These are phyloP conservation scores for Hypericum perforatum DNA, from an alignment of 345 rosid species.

Conservation along the genomic window DNA sequence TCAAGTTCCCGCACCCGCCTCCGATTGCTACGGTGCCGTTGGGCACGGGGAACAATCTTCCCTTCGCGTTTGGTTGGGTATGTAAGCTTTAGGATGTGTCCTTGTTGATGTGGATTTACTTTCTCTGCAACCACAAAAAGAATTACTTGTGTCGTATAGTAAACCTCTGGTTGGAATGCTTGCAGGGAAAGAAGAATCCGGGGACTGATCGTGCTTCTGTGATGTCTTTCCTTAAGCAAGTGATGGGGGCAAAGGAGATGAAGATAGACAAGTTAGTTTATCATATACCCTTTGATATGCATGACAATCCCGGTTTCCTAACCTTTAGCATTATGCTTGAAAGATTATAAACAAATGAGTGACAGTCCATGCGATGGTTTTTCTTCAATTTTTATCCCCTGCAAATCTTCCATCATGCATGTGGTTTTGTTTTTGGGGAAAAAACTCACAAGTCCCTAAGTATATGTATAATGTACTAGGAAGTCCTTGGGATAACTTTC, in stretches of 20 bases:
- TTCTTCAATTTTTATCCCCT: no score
- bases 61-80: slow-evolving; percentile 96
- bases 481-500: no score
- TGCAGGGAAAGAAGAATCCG: slow-evolving; percentile 92
- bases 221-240: slow-evolving; percentile 45
- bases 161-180: slow-evolving; percentile 4
- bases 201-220: slow-evolving; percentile 63
- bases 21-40: slow-evolving; percentile 90
- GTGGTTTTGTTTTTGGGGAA: no score
- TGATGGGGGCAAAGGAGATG: slow-evolving; percentile 65
- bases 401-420: no score
- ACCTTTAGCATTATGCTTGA: no score
- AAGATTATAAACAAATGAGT: no score
- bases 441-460: no score
- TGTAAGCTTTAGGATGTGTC: slow-evolving; percentile 12
- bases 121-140: not conserved
- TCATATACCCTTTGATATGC: no score
- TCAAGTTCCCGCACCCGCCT: slow-evolving; percentile 74
- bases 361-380: no score
- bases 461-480: no score
- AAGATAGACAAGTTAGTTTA: slow-evolving; percentile 80
- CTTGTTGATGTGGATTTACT: slow-evolving; percentile 2
- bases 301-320: no score
- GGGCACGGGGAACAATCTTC: slow-evolving; percentile 95
- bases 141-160: not conserved